Conservation (phyloP, 1,139 yeast genomes). For the Pichia terricola region DNA sequence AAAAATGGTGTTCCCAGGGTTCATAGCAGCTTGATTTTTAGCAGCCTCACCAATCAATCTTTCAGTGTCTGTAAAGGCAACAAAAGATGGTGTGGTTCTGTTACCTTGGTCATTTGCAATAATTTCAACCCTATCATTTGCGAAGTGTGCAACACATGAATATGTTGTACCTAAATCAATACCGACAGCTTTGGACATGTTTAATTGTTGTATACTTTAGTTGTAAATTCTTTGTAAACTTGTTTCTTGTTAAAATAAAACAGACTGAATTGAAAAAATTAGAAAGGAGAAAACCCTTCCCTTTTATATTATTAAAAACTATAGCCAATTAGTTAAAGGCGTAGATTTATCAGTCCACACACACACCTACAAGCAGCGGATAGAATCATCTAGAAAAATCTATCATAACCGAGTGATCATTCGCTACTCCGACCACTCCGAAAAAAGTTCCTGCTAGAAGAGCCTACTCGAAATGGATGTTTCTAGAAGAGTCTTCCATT, state of each 20-base stretch:
- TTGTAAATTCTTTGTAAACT: not conserved
- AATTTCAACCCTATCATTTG: slow-evolving; percentile 67
- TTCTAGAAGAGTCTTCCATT: not conserved
- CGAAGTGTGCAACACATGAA: slow-evolving; percentile 94
- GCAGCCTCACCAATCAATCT: slow-evolving; percentile 98
- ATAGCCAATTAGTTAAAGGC: too few species aligned
- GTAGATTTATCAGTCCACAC: too few species aligned
- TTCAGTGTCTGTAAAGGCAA: slow-evolving; percentile 91
- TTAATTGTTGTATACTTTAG: too few species aligned
- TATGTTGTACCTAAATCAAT: slow-evolving; percentile 97
- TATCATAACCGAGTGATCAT: too few species aligned
- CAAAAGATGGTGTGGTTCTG: slow-evolving; percentile 96
- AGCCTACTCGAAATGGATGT: not conserved
- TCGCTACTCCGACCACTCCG: not conserved
- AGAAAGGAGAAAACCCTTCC: too few species aligned
- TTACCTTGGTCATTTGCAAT: slow-evolving; percentile 98
- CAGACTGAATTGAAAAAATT: too few species aligned
- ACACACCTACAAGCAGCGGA: too few species aligned
- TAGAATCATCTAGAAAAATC: too few species aligned
- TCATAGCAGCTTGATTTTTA: slow-evolving; percentile 94
- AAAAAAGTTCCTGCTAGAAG: too few species aligned
- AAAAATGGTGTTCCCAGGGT: slow-evolving; percentile 90
- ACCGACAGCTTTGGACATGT: slow-evolving; percentile 95
- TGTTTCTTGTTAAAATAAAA: not conserved
- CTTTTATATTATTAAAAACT: too few species aligned